These are phyloP conservation scores for Yarrowia porcina DNA, from an alignment of 805 yeast species.

Conservation along the genomic window DNA sequence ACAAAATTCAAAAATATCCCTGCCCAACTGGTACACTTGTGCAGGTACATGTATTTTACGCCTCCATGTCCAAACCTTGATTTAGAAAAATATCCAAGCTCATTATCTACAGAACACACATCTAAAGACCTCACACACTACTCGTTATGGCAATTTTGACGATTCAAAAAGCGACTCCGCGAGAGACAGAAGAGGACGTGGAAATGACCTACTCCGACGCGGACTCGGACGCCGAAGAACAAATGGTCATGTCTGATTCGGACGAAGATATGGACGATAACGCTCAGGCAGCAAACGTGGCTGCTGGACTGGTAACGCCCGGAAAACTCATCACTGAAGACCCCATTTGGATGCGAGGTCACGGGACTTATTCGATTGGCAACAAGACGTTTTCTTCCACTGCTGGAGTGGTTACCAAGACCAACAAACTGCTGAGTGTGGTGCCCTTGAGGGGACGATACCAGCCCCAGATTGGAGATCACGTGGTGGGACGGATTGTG, in stretches of 20 bases:
- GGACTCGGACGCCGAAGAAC: slow-evolving; percentile 20
- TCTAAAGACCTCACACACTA: background rate
- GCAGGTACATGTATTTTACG: background rate
- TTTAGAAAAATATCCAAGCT: background rate
- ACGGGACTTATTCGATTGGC: slow-evolving; percentile 82
- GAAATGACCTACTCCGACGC: slow-evolving; percentile 22
- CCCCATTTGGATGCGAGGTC: slow-evolving; percentile 97
- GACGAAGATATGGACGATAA: slow-evolving; percentile 25
- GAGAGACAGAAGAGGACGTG: background rate
- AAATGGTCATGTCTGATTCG: background rate
- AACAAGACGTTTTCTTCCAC: slow-evolving; percentile 83
- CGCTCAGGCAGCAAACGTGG: slow-evolving; percentile 17
- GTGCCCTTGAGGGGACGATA: slow-evolving; percentile 83
- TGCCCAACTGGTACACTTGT: no score
- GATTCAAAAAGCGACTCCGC: slow-evolving; percentile 2
- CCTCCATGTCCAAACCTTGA: background rate
- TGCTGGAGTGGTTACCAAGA: slow-evolving; percentile 84
- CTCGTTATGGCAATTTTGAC: slow-evolving; percentile 21
- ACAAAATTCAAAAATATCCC: no score
- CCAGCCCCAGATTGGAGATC: slow-evolving; percentile 94
- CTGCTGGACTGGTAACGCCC: slow-evolving; percentile 68
- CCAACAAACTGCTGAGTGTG: slow-evolving; percentile 82
- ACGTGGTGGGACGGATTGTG: slow-evolving; percentile 86
- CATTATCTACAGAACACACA: background rate
- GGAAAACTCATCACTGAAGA: slow-evolving; percentile 96